These are phyloP conservation scores for Solanum hybrid DNA, from an alignment of 305 asterid genomes.

Conservation along the genomic window DNA sequence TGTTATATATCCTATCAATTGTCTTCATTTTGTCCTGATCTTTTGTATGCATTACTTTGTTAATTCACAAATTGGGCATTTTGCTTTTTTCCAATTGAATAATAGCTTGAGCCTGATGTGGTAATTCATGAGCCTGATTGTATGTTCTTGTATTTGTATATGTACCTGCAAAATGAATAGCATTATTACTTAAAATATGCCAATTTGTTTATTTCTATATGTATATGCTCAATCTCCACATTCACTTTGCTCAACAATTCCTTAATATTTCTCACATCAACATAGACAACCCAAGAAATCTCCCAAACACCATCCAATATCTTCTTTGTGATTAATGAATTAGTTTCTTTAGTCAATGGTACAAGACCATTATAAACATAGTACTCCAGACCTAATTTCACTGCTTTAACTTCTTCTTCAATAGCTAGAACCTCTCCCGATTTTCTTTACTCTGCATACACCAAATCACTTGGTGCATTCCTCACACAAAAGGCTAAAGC, in stretches of 20 bases:
- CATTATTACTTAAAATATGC: too few relatives aligned
- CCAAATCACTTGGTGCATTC: neutral
- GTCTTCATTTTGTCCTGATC: too few relatives aligned
- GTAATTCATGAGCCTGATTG: too few relatives aligned
- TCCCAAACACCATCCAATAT: neutral
- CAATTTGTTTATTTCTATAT: neutral
- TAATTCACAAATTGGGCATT: too few relatives aligned
- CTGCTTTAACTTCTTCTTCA: neutral
- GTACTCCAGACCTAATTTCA: neutral
- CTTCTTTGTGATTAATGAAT: neutral
- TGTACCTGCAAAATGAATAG: too few relatives aligned
- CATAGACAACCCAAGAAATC: neutral
- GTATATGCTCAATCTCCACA: neutral
- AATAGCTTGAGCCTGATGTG: too few relatives aligned
- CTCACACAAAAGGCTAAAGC: neutral
- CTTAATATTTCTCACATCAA: neutral
- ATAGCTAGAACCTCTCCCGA: neutral
- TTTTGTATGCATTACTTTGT: too few relatives aligned
- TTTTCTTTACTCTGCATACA: neutral
- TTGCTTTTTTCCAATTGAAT: too few relatives aligned
- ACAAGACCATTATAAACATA: neutral
- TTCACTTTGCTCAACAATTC: neutral
- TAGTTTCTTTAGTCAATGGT: too few relatives aligned
- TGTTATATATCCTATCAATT: too few relatives aligned
- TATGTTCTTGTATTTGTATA: too few relatives aligned